Evolutionary conservation across 192 early-diverging fungal genomes (phyloP).

Genomic region (Gryganskiella cystojenkinii): DNA sequence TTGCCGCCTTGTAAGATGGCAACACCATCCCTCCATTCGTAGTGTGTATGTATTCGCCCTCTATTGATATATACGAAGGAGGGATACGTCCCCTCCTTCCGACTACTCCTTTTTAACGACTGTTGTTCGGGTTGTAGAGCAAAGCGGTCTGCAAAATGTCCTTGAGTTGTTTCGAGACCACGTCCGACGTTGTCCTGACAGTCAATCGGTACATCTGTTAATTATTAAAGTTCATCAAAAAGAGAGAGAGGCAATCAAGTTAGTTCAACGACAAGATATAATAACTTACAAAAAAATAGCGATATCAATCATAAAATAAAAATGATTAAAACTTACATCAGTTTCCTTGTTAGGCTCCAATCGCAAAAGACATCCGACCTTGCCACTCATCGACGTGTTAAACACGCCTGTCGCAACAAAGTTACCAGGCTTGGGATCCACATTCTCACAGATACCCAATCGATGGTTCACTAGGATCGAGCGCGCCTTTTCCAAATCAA

Average conservation of each 20-base stretch:
- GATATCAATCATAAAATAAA: background rate
- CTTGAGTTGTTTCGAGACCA: conserved; percentile 68
- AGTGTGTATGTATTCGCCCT: too few relatives aligned
- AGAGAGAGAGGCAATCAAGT: background rate
- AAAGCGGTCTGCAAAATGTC: conserved; percentile 54
- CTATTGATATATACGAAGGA: too few relatives aligned
- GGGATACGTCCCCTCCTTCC: too few relatives aligned
- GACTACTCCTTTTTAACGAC: too few relatives aligned
- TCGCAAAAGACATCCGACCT: conserved; percentile 91
- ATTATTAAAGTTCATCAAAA: background rate
- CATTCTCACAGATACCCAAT: conserved; percentile 80
- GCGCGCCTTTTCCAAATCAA: conserved; percentile 64
- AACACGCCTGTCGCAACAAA: conserved; percentile 92
- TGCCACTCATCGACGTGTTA: conserved; percentile 75
- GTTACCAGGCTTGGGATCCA: conserved; percentile 92
- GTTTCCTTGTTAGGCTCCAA: conserved; percentile 89
- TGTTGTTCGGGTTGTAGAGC: conserved; percentile 18
- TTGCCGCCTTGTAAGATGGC: too few relatives aligned
- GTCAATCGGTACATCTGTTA: conserved; percentile 89
- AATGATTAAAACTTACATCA: conserved; percentile 67
- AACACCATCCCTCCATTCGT: too few relatives aligned
- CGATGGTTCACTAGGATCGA: conserved; percentile 73
- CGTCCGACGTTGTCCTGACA: conserved; percentile 87
- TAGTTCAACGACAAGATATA: background rate
- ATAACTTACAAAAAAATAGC: conserved; percentile 1